Evolutionary conservation across 805 yeast species (phyloP).

Genomic region (Candida hispaniensis): DNA sequence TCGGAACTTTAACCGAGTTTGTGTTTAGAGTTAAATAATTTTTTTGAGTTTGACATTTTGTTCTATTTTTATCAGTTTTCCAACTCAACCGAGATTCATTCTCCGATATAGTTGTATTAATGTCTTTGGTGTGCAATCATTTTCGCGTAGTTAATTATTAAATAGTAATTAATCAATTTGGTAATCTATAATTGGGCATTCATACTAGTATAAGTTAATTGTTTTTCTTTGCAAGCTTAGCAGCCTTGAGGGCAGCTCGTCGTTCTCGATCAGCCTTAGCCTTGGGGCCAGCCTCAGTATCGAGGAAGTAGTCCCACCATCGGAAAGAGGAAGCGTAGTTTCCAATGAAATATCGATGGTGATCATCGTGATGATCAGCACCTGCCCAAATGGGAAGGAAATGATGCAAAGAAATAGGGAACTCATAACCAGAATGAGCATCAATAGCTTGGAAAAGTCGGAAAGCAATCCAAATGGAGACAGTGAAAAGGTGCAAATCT

Average conservation of each 20-base stretch:
- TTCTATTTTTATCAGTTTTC: too few relatives aligned
- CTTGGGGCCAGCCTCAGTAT: constrained; percentile 39
- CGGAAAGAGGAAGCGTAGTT: constrained; percentile 91
- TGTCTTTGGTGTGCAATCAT: too few relatives aligned
- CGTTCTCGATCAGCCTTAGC: constrained; percentile 11
- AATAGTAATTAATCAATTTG: too few relatives aligned
- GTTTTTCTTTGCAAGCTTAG: constrained; percentile 4
- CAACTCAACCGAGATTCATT: too few relatives aligned
- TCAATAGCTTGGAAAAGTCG: constrained; percentile 95
- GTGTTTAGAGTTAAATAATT: too few relatives aligned
- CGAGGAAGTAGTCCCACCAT: constrained; percentile 84
- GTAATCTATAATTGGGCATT: too few relatives aligned
- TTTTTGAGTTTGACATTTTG: too few relatives aligned
- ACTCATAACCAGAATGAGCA: constrained; percentile 95
- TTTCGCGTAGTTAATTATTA: too few relatives aligned
- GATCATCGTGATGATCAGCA: constrained; percentile 96
- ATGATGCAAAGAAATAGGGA: constrained; percentile 92
- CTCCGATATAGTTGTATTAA: too few relatives aligned
- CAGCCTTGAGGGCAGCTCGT: constrained; percentile 2
- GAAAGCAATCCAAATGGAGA: constrained; percentile 75
- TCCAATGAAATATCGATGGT: constrained; percentile 92
- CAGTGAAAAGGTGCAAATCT: constrained; percentile 78
- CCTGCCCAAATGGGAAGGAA: constrained; percentile 97
- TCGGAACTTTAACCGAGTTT: too few relatives aligned
- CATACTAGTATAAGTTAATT: too few relatives aligned